Conservation (phyloP, 148 eudicot genomes). For the Selenicereus undatus region DNA sequence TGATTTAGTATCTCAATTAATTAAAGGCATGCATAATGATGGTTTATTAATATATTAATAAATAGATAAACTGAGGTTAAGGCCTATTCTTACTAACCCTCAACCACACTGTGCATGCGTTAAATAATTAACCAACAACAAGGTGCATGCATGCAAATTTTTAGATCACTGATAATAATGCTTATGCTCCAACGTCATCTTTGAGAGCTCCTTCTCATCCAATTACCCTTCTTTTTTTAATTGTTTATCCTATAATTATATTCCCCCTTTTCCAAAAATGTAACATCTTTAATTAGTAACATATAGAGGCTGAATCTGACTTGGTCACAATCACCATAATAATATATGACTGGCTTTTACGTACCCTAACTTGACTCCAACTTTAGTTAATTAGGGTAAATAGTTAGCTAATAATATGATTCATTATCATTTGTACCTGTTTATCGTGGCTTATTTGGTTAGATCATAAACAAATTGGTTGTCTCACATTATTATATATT, state of each 20-base stretch:
- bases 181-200: slow-evolving; percentile 12
- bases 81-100: slow-evolving; percentile 4
- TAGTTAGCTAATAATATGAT: no score
- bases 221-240: slow-evolving; percentile 4
- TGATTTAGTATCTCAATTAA: no score
- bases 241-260: background rate
- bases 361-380: no score
- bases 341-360: background rate
- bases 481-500: no score
- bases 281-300: slow-evolving; percentile 6
- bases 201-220: slow-evolving; percentile 26
- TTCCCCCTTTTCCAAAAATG: slow-evolving; percentile 1
- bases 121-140: slow-evolving; percentile 13
- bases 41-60: no score
- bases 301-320: slow-evolving; percentile 1
- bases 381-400: no score
- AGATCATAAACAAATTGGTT: background rate
- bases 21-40: no score
- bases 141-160: slow-evolving; percentile 26
- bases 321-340: slow-evolving; percentile 17
- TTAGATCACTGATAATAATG: background rate
- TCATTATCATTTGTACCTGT: background rate
- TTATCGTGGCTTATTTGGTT: background rate
- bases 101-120: slow-evolving; percentile 23
- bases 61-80: background rate